phyloP scores from a whole-genome alignment of 192 early-diverging fungal genomes.

The Paraglomus occultum region DNA sequence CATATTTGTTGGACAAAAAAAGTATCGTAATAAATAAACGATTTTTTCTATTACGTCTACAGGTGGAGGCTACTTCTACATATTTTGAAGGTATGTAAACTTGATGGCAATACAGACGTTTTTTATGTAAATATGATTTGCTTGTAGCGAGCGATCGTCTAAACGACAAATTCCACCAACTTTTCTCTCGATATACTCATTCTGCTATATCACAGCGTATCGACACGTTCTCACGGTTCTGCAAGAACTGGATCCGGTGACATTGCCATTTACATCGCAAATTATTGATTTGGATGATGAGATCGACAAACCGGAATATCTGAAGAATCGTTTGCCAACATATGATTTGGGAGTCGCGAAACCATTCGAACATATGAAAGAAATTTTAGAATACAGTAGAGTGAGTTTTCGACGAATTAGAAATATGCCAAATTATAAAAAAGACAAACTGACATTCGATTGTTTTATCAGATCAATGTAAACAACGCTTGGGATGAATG shows the following conservation, averaged over 20 bases:
- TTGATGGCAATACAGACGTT: background rate
- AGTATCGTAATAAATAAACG: background rate
- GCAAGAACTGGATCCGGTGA: conserved; percentile 38
- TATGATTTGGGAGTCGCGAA: conserved; percentile 23
- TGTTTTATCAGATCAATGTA: conserved; percentile 20
- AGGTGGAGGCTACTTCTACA: conserved; percentile 39
- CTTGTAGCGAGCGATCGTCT: too few species aligned
- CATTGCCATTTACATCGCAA: conserved; percentile 43
- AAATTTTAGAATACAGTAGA: conserved; percentile 9
- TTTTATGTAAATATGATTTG: too few species aligned
- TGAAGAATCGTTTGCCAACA: background rate
- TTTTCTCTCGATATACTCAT: background rate
- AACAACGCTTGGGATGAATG: background rate
- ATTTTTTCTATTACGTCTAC: conserved; percentile 9
- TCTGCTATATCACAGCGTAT: conserved; percentile 40
- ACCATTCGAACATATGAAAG: conserved; percentile 26
- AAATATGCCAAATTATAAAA: background rate
- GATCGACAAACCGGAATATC: conserved; percentile 42
- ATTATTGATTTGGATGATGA: conserved; percentile 39
- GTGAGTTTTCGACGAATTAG: background rate
- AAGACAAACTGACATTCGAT: background rate
- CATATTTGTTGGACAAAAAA: background rate
- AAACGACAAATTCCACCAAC: too few species aligned
- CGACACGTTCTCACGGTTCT: conserved; percentile 47
- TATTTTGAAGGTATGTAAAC: conserved; percentile 44